phyloP scores from a whole-genome alignment of 495 filamentous ascomycete genomes.

The Halenospora varia region DNA sequence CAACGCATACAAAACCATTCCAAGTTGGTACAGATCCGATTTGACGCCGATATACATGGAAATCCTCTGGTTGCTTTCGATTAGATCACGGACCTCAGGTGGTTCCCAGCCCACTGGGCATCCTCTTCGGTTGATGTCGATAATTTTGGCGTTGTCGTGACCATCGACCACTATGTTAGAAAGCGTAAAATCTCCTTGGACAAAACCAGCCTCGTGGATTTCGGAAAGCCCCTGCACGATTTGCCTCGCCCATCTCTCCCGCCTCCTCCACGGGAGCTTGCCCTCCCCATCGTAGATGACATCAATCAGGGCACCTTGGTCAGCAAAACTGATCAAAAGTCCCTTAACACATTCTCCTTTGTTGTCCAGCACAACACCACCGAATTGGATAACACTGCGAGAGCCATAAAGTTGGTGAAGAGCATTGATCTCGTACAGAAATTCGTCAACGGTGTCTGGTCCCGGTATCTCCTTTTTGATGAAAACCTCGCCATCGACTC shows the following conservation, averaged over 20 bases:
- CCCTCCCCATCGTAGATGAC: constrained; percentile 69
- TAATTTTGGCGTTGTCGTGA: constrained; percentile 85
- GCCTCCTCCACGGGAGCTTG: constrained; percentile 63
- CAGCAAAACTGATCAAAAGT: constrained; percentile 83
- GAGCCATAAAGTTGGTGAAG: constrained; percentile 71
- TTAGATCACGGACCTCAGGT: constrained; percentile 82
- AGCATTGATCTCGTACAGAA: constrained; percentile 96
- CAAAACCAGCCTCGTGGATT: constrained; percentile 94
- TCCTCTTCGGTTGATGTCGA: constrained; percentile 95
- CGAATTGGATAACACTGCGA: constrained; percentile 78
- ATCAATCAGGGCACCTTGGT: constrained; percentile 86
- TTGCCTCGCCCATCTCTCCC: constrained; percentile 89
- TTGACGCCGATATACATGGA: constrained; percentile 99
- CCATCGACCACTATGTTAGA: constrained; percentile 95
- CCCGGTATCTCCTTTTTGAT: constrained; percentile 99
- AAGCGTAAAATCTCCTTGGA: constrained; percentile 95
- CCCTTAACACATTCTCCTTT: constrained; percentile 73
- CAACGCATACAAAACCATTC: constrained; percentile 95
- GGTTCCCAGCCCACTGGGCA: constrained; percentile 98
- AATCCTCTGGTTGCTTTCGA: constrained; percentile 87
- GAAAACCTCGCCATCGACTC: constrained; percentile 58
- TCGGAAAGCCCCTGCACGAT: constrained; percentile 88
- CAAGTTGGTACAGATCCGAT: constrained; percentile 90
- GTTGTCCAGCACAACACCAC: constrained; percentile 86
- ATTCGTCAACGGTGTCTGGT: constrained; percentile 93